Conservation (phyloP, 2,329 filamentous ascomycete species). For the Stromatinia cepivora region DNA sequence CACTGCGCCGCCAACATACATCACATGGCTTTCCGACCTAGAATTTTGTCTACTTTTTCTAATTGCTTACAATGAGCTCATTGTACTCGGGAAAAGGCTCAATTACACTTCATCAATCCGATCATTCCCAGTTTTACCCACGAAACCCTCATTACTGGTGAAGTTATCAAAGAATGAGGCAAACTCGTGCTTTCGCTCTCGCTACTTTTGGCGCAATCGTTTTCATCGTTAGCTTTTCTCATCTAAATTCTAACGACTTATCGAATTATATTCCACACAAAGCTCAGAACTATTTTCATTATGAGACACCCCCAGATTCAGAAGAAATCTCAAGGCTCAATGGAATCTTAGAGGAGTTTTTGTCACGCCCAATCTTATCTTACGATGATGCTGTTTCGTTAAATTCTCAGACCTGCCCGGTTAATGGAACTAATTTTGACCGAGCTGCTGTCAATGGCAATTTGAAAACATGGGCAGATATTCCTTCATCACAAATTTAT, state of each 20-base stretch:
- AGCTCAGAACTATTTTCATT: conserved; percentile 15
- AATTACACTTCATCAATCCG: not conserved
- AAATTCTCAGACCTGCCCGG: conserved; percentile 27
- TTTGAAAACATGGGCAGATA: conserved; percentile 24
- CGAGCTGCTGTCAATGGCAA: conserved; percentile 24
- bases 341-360: conserved; percentile 12
- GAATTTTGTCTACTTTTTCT: not conserved
- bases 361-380: conserved; percentile 24
- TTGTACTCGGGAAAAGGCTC: not conserved
- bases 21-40: not conserved
- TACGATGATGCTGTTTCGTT: conserved; percentile 27
- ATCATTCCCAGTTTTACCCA: not conserved
- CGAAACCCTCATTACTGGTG: not conserved
- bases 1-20: conserved; percentile 4
- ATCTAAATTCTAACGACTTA: not conserved
- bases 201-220: not conserved
- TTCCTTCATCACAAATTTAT: conserved; percentile 27
- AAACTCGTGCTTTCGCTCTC: not conserved
- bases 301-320: not conserved
- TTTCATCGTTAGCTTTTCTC: conserved; percentile 10
- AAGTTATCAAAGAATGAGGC: conserved; percentile 9
- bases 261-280: conserved; percentile 13
- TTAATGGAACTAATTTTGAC: conserved; percentile 30
- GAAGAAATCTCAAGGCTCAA: conserved; percentile 12
- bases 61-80: conserved; percentile 6